Base-by-base conservation (phyloP, 2,329 filamentous ascomycete genomes). In the Venturia carpophila region DNA sequence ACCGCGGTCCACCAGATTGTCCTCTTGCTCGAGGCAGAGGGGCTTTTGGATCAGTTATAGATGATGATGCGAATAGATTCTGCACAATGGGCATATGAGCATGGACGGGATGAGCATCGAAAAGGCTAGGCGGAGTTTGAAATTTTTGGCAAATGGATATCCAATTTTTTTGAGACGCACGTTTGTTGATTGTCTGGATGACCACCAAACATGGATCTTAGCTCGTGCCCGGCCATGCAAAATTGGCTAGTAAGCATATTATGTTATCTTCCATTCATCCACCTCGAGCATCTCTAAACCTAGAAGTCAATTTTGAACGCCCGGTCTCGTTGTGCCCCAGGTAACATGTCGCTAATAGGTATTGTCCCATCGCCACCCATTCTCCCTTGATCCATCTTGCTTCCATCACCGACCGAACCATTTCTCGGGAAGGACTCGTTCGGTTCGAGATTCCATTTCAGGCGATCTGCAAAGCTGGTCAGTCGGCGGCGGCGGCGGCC, bases 1-100 rank as follows among this genome's bases (percentile, higher is more conserved):
- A 94, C 90, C 67, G 93, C 93, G 68, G 94, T 99, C 64, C 94
- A 99, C 81, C 90, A 97, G 84, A 97, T 99, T 73, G 84, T 99
- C 68, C 83, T 99, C 73, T 79, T 97, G 79, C 82, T 99, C 67
- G 94, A 99, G 85, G 89, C 88, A 75, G 83, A 89, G 73, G 94
- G 94, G 62, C 84, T 96, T 73, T 81, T 99, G 73, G 93, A 97
- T 70, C 81, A 85, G 81, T 73, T 77, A 65, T 80, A 66, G 64
- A 49, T 37, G 49, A 30, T n/a, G 15, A 3, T 21, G 11, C 37
- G 47, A 17, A 10, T 5, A 37, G 52, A 58, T 37, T 19, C n/a
- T 58, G 52, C 52, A 58, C 37, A 37, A 39, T 37, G 52, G 30
- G 17, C 37, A 37, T 37, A 37, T 37, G 52, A 34, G 52, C 52